A percentile compares a stretch with the other conserved stretches of the same genome.
Evolutionary conservation across 225 moss, liverwort and hornwort species (phyloP).

Genomic region (Asterella californica): DNA sequence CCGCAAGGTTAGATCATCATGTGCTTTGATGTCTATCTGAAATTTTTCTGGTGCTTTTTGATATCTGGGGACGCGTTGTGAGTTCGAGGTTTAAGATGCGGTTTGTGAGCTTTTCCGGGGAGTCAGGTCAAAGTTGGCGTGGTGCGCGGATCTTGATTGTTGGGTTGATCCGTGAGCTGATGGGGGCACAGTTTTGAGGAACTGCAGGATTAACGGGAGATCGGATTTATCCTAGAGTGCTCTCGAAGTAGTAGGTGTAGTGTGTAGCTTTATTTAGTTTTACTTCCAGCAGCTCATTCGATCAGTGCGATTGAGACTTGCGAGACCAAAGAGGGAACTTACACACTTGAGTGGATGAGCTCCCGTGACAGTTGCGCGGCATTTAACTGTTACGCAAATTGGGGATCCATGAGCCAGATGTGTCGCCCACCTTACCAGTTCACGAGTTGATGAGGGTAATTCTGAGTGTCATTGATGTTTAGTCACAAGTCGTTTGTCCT

Average conservation of each 20-base stretch:
- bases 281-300: neutral
- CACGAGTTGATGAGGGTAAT: neutral
- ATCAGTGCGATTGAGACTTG: neutral
- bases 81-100: neutral
- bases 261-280: neutral
- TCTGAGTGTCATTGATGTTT: neutral
- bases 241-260: neutral
- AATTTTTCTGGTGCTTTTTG: neutral
- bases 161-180: slow-evolving; percentile 12
- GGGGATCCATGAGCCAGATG: neutral
- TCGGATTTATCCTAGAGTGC: neutral
- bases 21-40: neutral
- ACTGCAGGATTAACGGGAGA: neutral
- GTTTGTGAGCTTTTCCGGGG: neutral
- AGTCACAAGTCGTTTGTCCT: neutral
- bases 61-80: neutral
- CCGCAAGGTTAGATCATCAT: slow-evolving; percentile 58
- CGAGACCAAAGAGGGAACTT: neutral
- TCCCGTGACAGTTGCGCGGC: neutral
- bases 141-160: neutral
- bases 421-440: neutral
- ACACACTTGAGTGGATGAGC: neutral
- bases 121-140: neutral
- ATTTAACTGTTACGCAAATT: neutral
- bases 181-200: neutral